Percentiles rank a stretch among this genome's conserved stretches.
Evolutionary conservation across 371 early-diverging fungal species (phyloP).

Genomic region (Circinella umbellata): DNA sequence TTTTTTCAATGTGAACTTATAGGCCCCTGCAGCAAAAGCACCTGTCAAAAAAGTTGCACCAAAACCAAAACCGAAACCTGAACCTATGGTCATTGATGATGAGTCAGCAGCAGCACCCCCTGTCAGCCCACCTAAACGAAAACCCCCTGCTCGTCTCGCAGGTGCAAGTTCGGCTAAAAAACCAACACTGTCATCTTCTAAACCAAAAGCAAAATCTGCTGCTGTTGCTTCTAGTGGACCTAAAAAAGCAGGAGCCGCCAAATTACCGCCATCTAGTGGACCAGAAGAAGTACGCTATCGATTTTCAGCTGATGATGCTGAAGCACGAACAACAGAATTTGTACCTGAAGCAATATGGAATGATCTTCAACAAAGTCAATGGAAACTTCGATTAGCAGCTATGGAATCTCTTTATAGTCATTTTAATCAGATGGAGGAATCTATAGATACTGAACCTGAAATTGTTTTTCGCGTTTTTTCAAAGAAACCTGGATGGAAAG

Average conservation of each 20-base stretch:
- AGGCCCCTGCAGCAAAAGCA: constrained; percentile 12
- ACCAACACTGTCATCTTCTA: constrained; percentile 46
- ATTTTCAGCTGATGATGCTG: constrained; percentile 70
- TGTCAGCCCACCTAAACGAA: constrained; percentile 65
- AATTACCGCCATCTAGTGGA: constrained; percentile 40
- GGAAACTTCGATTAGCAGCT: constrained; percentile 91
- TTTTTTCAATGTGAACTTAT: not conserved
- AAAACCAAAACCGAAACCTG: constrained; percentile 30
- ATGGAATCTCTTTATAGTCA: constrained; percentile 76
- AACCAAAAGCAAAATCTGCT: constrained; percentile 42
- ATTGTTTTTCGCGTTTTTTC: constrained; percentile 78
- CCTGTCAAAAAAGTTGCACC: constrained; percentile 29
- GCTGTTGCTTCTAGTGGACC: constrained; percentile 42
- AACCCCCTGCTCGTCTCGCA: constrained; percentile 56
- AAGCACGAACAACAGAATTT: constrained; percentile 65
- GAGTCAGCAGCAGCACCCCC: constrained; percentile 30
- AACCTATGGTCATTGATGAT: constrained; percentile 34
- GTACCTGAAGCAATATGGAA: constrained; percentile 64
- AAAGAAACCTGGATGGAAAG: constrained; percentile 94
- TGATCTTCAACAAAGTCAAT: constrained; percentile 71
- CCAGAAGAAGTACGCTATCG: constrained; percentile 75
- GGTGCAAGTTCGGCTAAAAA: constrained; percentile 55
- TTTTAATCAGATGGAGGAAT: constrained; percentile 49
- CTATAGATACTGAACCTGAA: constrained; percentile 75
- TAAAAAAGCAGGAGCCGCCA: constrained; percentile 51